Evolutionary conservation across 2,329 filamentous ascomycete species (phyloP).

Genomic region (Alternaria triticimaculans): DNA sequence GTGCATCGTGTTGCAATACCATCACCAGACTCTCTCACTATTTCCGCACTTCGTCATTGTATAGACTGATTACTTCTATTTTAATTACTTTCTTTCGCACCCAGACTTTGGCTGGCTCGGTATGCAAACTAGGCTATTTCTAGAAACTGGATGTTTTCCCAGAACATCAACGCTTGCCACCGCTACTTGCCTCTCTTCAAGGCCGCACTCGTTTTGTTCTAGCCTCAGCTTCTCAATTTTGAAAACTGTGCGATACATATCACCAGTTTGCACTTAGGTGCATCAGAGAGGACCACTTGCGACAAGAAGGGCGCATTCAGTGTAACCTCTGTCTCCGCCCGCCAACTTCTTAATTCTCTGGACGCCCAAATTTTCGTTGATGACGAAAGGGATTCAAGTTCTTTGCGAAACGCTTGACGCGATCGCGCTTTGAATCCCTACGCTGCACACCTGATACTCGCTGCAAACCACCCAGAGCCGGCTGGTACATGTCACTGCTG

Average conservation of each 20-base stretch:
- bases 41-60: not conserved
- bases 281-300: not conserved
- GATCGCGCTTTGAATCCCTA: slow-evolving; percentile 1
- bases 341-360: not conserved
- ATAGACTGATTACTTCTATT: not conserved
- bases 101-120: not conserved
- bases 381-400: not conserved
- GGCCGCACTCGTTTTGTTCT: not conserved
- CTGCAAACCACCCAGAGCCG: slow-evolving; percentile 12
- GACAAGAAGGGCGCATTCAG: not conserved
- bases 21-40: not conserved
- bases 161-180: not conserved
- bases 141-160: not conserved
- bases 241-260: not conserved
- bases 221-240: not conserved
- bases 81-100: not conserved
- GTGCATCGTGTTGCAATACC: not conserved
- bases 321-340: not conserved
- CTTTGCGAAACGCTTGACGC: slow-evolving; percentile 5
- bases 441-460: not conserved
- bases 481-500: slow-evolving; percentile 10
- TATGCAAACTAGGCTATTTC: not conserved
- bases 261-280: not conserved
- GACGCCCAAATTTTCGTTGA: not conserved
- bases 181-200: not conserved